A percentile compares a stretch with the other conserved stretches of the same genome.
These are phyloP conservation scores for Diaporthe sp. DNA, from an alignment of 2,329 filamentous ascomycete species.

Conservation along the genomic window DNA sequence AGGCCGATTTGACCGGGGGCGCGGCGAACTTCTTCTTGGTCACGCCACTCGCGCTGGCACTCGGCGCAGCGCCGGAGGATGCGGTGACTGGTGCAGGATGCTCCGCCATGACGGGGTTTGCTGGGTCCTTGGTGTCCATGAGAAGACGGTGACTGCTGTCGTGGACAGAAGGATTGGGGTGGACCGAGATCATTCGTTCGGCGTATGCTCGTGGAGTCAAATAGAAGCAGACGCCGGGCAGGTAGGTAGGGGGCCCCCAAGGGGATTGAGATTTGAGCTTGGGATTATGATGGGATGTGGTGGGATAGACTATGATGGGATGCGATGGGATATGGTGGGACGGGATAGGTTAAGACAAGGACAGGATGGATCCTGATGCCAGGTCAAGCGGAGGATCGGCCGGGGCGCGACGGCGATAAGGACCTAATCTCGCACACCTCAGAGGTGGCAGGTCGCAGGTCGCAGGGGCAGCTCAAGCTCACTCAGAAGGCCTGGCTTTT, in stretches of 20 bases:
- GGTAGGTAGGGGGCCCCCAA: too few species aligned
- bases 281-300: constrained; percentile 1
- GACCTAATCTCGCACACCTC: neutral
- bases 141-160: constrained; percentile 6
- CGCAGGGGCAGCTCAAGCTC: too few species aligned
- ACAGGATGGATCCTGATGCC: neutral
- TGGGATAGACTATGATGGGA: neutral
- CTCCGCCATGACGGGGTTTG: constrained; percentile 39
- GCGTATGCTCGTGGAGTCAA: constrained; percentile 28
- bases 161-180: neutral
- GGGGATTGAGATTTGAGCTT: neutral
- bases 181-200: constrained; percentile 25
- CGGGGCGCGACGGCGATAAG: constrained; percentile 2
- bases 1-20: constrained; percentile 64
- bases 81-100: constrained; percentile 31
- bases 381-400: neutral
- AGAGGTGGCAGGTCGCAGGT: too few species aligned
- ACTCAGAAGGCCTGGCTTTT: too few species aligned
- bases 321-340: neutral
- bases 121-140: constrained; percentile 17
- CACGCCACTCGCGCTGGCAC: constrained; percentile 29
- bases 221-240: constrained; percentile 20
- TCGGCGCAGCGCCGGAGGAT: constrained; percentile 3
- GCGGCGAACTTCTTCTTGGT: constrained; percentile 56
- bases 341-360: neutral